Evolutionary conservation across 2,329 filamentous ascomycete species (phyloP), one percentile per base, ranked within the genome.

Genomic region (Neobulgaria alba): DNA sequence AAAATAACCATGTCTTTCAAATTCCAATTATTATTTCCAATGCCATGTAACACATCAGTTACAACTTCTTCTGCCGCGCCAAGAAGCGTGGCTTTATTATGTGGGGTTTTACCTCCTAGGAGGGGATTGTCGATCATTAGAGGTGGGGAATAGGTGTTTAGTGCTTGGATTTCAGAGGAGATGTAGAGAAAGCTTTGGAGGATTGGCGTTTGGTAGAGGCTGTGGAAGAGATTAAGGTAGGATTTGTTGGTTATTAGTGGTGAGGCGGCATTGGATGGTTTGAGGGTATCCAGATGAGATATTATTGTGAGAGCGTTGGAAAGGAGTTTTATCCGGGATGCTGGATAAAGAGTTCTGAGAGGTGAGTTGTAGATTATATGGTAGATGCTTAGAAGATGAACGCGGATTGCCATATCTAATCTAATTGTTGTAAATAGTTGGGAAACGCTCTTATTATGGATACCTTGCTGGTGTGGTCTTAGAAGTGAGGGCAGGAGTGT

Each of bases 1-100:
- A 62, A 43, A 2, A 60, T 51, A 2, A 61, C 31, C 8, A 61
- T 42, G 20, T 59, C 53, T 34, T 61, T 62, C 4, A 59, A 29
- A 33, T 58, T 58, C 36, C 49, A 57, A 3, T 55, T 54, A 29
- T 47, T 51, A 20, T 56, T 48, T 10, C 53, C 50, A 3, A 61
- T 46, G 4, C 54, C 43, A 29, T 54, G 51, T 2, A 55, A 49
- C 8, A 60, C 36, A 2, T 50, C 52, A 12, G 56, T 57, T 1
- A 61, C 48, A 1, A 58, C 56, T 14, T 54, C 53, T 23, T 62
- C 56, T 4, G 60, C 53, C 2, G 54, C 47, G 1, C 53, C 47
- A 3, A 43, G 53, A 3, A 62, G 40, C 17, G 47, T 56, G 8
- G 51, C 51, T 36, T 58, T 59, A 2, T 47, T 50, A 36, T 49